phyloP scores from a whole-genome alignment of 139 green algal species.

The Coccomyxa sp. region DNA sequence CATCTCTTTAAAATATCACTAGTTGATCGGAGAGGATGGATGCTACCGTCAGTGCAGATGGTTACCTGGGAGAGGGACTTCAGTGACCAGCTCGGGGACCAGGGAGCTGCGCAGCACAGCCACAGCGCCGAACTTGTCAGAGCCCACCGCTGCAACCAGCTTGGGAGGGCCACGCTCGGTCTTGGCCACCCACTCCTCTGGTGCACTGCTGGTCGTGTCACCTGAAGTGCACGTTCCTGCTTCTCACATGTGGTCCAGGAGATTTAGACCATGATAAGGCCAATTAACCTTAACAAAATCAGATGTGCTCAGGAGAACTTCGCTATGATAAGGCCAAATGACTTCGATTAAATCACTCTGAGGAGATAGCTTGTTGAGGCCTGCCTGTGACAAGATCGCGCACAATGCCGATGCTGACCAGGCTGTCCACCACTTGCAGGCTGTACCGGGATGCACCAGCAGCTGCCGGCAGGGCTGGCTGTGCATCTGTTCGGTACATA shows the following conservation, averaged over 20 bases:
- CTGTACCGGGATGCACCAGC: background rate
- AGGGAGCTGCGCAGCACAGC: slow-evolving; percentile 63
- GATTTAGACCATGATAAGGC: background rate
- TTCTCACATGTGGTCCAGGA: background rate
- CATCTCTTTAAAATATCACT: no score
- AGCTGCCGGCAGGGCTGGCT: background rate
- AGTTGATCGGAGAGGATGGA: background rate
- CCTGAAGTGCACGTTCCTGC: no score
- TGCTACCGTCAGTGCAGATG: background rate
- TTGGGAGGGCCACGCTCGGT: slow-evolving; percentile 8
- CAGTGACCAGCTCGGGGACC: slow-evolving; percentile 67
- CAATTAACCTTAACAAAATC: background rate
- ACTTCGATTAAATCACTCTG: background rate
- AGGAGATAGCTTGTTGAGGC: background rate
- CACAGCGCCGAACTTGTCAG: slow-evolving; percentile 67
- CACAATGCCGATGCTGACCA: slow-evolving; percentile 63
- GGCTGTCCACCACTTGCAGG: slow-evolving; percentile 54
- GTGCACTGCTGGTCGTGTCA: background rate
- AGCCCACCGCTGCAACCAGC: slow-evolving; percentile 57
- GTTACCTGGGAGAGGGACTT: slow-evolving; percentile 57
- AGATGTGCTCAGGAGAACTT: background rate
- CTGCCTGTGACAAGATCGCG: slow-evolving; percentile 34
- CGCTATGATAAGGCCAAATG: background rate
- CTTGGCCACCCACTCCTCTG: background rate
- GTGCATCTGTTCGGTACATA: background rate